Evolutionary conservation across 2,329 filamentous ascomycete species (phyloP), one percentile per base, ranked within the genome.

Genomic region (Neurospora sp.): DNA sequence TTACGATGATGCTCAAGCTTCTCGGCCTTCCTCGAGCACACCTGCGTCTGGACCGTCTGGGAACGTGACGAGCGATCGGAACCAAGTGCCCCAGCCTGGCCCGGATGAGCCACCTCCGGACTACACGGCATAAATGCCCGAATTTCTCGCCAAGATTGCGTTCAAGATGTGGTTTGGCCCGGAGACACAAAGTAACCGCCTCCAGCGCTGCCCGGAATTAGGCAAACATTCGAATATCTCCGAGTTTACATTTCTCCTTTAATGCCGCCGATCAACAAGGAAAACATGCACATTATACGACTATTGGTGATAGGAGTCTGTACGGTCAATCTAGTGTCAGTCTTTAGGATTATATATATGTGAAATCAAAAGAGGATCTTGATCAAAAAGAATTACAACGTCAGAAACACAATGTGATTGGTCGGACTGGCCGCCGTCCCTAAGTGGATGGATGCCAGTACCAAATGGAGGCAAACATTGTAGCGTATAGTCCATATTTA

Each of bases 91-190:
- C 57, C 79, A 80, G 70, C 75, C 75, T 36, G 82, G 80, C 82
- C 80, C 92, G 76, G 76, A 89, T 80, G 94, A 96, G 77, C 93
- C 94, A 5, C 95, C 95, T 66, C 95, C 95, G 67, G 92, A 89
- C 41, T 98, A 98, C 77, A 93, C 97, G 66, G 72, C 28, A 36
- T 62, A 62, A 62, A 10, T 36, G 23, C 28, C 15, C 52, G 28
- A 36, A 15, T 2, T 62, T 36, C 28, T 10, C 12, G 5, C 36
- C 52, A 36, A 62, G 6, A 33, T 62, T 36, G 28, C 28, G 28
- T 33, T 62, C 6, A 36, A 17, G 6, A 15, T 36, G 28, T 19
- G 52, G 15, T 2, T 10, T 8, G 52, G 52, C 6, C 12, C 6
- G 12, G 2, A 8, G 6, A 62, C 23, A 62, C 52, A 15, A 36